Evolutionary conservation across 371 early-diverging fungal genomes (phyloP).

Genomic region (Mucor lusitanicus): DNA sequence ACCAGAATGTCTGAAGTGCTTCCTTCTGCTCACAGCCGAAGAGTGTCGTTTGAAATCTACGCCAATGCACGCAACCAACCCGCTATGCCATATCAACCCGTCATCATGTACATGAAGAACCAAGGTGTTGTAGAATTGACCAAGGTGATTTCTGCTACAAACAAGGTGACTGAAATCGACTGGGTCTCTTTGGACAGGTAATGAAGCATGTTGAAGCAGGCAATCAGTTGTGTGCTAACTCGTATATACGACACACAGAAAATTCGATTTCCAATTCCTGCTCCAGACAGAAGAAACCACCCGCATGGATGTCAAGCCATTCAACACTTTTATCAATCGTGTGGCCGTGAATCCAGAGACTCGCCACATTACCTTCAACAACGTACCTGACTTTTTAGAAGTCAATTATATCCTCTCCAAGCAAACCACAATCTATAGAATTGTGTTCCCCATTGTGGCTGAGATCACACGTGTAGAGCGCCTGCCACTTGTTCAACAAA

Average conservation of each 20-base stretch:
- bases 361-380: conserved; percentile 42
- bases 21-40: conserved; percentile 19
- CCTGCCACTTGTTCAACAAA: conserved; percentile 33
- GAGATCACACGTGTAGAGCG: conserved; percentile 51
- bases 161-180: conserved; percentile 43
- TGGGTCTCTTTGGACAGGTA: conserved; percentile 53
- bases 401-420: conserved; percentile 41
- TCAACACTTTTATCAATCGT: conserved; percentile 50
- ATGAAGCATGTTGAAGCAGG: not conserved
- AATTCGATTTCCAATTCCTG: conserved; percentile 50
- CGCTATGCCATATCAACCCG: conserved; percentile 32
- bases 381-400: conserved; percentile 48
- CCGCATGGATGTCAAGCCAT: conserved; percentile 51
- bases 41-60: conserved; percentile 47
- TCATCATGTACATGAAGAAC: conserved; percentile 40
- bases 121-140: conserved; percentile 41
- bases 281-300: conserved; percentile 34
- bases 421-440: conserved; percentile 38
- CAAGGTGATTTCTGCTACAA: conserved; percentile 34
- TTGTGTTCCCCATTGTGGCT: conserved; percentile 53
- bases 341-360: conserved; percentile 36
- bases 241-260: conserved; percentile 19
- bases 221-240: not conserved
- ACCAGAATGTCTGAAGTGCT: conserved; percentile 26
- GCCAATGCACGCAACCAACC: conserved; percentile 50